Conservation (phyloP, 148 eudicot species). For the Cornus controversa region DNA sequence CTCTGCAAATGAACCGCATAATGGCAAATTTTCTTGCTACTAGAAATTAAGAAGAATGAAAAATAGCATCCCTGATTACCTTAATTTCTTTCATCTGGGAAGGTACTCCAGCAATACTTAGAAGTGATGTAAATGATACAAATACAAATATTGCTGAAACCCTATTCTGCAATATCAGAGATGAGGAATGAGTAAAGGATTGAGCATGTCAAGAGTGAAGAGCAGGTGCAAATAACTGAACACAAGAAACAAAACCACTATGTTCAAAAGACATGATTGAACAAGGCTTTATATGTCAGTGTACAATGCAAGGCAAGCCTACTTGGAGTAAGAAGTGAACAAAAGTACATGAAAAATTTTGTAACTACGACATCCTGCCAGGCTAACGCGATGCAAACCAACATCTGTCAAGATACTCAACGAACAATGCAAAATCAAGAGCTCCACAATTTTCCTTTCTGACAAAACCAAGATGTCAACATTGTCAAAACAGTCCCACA, state of each 20-base stretch:
- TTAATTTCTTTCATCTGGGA: slow-evolving; percentile 82
- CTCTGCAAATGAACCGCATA: background rate
- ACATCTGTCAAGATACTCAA: too few species aligned
- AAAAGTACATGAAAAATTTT: too few species aligned
- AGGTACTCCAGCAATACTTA: slow-evolving; percentile 80
- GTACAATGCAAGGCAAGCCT: too few species aligned
- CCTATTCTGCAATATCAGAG: slow-evolving; percentile 63
- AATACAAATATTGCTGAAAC: slow-evolving; percentile 87
- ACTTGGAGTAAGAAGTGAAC: too few species aligned
- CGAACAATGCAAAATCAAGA: too few species aligned
- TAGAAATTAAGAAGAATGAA: background rate
- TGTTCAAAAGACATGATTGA: background rate
- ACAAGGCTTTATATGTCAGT: too few species aligned
- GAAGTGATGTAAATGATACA: slow-evolving; percentile 76
- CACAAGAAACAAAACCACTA: background rate
- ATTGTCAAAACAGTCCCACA: background rate
- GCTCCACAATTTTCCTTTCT: too few species aligned
- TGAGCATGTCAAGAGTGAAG: background rate
- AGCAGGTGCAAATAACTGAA: slow-evolving; percentile 5
- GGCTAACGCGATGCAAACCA: too few species aligned
- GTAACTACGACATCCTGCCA: too few species aligned
- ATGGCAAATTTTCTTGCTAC: background rate
- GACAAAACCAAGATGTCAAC: too few species aligned
- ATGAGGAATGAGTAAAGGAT: background rate
- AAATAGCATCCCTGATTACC: slow-evolving; percentile 38